Evolutionary conservation across 257 asterid genomes (phyloP).

Genomic region (Solanum piurae): DNA sequence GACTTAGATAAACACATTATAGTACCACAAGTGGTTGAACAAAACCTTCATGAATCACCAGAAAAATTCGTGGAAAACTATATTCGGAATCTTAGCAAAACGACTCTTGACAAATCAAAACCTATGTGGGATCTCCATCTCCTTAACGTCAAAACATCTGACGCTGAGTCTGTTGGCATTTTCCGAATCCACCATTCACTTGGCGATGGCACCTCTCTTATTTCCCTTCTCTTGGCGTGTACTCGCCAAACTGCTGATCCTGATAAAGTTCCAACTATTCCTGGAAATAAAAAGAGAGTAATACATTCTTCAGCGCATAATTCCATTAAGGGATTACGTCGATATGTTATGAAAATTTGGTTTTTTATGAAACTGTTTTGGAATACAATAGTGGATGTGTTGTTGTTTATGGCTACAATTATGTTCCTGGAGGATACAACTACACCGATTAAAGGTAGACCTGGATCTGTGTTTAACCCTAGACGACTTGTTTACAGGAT

Average conservation of each 20-base stretch:
- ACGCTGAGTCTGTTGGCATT: conserved; percentile 1
- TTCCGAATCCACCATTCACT: conserved; percentile 26
- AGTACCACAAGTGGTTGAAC: not conserved
- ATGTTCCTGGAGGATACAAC: conserved; percentile 18
- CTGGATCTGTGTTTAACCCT: conserved; percentile 6
- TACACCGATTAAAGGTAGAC: conserved; percentile 10
- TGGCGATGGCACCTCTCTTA: conserved; percentile 23
- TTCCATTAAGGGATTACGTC: not conserved
- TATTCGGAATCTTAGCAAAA: conserved; percentile 16
- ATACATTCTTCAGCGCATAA: not conserved
- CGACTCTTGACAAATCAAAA: conserved; percentile 13
- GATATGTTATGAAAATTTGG: not conserved
- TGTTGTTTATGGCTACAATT: conserved; percentile 18
- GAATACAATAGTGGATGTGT: conserved; percentile 8
- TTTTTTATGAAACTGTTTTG: not conserved
- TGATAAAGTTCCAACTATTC: not conserved
- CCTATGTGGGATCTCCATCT: conserved; percentile 34
- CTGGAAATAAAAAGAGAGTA: not conserved
- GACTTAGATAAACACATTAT: conserved; percentile 16
- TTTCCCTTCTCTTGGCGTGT: conserved; percentile 17
- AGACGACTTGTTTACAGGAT: conserved; percentile 8
- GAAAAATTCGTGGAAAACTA: conserved; percentile 21
- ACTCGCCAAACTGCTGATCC: conserved; percentile 14
- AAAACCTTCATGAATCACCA: not conserved
- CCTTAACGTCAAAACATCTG: conserved; percentile 9